Base-by-base conservation (phyloP, 1,139 yeast genomes). In the Yamadazyma diospyri region DNA sequence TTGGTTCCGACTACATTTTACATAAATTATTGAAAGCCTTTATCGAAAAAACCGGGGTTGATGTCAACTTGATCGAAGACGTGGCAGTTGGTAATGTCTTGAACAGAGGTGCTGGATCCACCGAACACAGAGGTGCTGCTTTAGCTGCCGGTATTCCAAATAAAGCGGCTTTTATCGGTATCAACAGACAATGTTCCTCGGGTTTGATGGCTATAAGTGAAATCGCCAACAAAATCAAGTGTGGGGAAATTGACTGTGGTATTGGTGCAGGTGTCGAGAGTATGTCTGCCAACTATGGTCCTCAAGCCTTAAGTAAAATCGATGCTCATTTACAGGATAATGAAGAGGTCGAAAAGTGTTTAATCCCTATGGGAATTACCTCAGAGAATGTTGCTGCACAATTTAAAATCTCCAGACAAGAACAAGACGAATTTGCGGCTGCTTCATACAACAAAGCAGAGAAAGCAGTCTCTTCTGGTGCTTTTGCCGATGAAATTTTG, bases 121-220 rank as follows among this genome's bases (percentile, higher is more conserved):
- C 81, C 38, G 96, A 87, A 61, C 95, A 86, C 61, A 74, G 94
- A 53, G 96, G 95, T 33, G 97, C 75, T 34, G 48, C 58, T 38
- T 65, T 69, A 47, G 67, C 73, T 33, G 70, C 73, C 16, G 74
- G 74, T 44, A 61, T 69, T 40, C 75, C 75, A 40, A 53, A 66
- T 53, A 61, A 79, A 6, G 72, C 81, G 19, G 89, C 95, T 10
- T 85, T 89, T 48, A 66, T 79, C 48, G 92, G 95, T 18, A 52
- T 89, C 46, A 89, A 89, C 70, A 79, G 97, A 64, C 96, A 87
- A 61, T 89, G 97, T 61, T 86, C 96, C 7, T 85, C 95, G 3
- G 97, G 97, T 29, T 70, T 89, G 49, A 84, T 88, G 74, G 94
- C 96, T 15, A 78, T 88, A 27, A 81, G 85, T 47, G 94, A 84